These are phyloP conservation scores for Ophiostoma himal-ulmi DNA, from an alignment of 2,329 filamentous ascomycete species.

Conservation along the genomic window DNA sequence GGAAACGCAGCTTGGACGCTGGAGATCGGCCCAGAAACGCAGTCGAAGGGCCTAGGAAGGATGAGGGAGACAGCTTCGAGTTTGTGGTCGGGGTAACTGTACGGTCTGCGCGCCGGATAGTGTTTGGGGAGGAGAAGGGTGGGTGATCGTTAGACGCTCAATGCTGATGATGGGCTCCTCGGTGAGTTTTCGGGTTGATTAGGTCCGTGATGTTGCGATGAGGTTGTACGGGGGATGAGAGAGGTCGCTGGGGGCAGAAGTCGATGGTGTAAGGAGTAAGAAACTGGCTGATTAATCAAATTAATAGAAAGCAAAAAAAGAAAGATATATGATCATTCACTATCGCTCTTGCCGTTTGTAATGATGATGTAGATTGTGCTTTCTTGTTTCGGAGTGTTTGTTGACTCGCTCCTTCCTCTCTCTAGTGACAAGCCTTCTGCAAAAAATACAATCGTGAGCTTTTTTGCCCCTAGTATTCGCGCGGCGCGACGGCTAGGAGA, in stretches of 20 bases:
- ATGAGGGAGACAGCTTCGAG: conserved; percentile 16
- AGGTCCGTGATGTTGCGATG: not conserved
- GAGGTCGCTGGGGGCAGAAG: not conserved
- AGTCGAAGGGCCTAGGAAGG: conserved; percentile 15
- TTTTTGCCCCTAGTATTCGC: conserved; percentile 16
- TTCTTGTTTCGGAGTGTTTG: not conserved
- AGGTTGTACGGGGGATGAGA: not conserved
- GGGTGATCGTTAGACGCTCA: too few relatives aligned
- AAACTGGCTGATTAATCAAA: not conserved
- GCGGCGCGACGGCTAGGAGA: conserved; percentile 15
- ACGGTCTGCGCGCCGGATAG: not conserved
- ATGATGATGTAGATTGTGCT: not conserved
- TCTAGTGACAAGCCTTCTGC: not conserved
- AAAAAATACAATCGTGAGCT: conserved; percentile 12
- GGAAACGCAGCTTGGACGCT: conserved; percentile 17
- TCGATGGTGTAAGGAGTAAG: not conserved
- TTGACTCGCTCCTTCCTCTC: not conserved
- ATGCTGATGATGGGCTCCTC: not conserved
- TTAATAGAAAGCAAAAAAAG: not conserved
- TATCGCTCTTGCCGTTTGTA: conserved; percentile 1
- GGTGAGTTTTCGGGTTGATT: not conserved
- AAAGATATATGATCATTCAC: not conserved
- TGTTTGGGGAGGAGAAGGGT: not conserved
- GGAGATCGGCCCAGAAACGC: conserved; percentile 20
- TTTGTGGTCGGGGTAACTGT: not conserved